Evolutionary conservation across 352 stramenopile species (phyloP).

Genomic region (Phytophthora sp.): DNA sequence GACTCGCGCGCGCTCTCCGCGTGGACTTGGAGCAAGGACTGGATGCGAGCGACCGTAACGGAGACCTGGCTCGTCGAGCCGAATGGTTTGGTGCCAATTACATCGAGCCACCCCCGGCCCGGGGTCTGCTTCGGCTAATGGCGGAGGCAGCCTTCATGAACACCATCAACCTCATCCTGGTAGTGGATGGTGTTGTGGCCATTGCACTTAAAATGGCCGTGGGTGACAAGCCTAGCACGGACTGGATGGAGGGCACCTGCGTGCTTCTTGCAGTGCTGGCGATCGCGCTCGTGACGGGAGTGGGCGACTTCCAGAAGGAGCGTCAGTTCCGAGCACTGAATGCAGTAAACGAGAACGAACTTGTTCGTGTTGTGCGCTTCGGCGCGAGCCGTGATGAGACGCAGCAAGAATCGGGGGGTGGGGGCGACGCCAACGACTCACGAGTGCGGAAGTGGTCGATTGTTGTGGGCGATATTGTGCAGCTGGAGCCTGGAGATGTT

Average conservation of each 20-base stretch:
- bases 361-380: conserved; percentile 67
- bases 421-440: conserved; percentile 18
- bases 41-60: neutral
- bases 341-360: conserved; percentile 69
- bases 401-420: neutral
- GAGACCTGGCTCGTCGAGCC: conserved; percentile 5
- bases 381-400: conserved; percentile 5
- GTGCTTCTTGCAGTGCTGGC: conserved; percentile 90
- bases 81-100: conserved; percentile 45
- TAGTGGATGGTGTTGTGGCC: conserved; percentile 41
- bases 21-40: conserved; percentile 45
- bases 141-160: conserved; percentile 58
- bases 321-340: conserved; percentile 87
- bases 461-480: conserved; percentile 88
- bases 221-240: conserved; percentile 26
- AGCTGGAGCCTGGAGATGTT: conserved; percentile 76
- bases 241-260: conserved; percentile 73
- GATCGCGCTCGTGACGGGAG: conserved; percentile 86
- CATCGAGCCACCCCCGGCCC: conserved; percentile 22
- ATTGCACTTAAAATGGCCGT: conserved; percentile 38
- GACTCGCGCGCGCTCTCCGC: conserved; percentile 39
- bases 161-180: conserved; percentile 49
- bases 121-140: conserved; percentile 49
- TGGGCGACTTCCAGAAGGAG: conserved; percentile 92
- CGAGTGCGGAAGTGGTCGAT: conserved; percentile 71